Base-by-base conservation (phyloP, 345 rosid genomes). In the Cardamine chenopodiifolia region DNA sequence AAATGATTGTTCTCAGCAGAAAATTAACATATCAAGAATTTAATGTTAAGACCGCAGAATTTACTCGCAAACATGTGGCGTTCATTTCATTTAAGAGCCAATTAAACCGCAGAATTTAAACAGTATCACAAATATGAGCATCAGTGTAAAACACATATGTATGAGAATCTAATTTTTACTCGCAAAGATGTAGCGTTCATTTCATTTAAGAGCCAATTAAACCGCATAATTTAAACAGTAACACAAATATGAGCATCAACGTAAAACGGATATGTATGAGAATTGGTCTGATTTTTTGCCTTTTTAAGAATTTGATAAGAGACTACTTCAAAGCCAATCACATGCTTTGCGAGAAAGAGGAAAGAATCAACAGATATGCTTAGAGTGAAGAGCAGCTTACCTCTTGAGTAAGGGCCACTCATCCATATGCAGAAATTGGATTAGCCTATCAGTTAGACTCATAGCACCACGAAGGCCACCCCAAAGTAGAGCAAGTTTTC, bases 401-500 rank as follows among this genome's bases (percentile, higher is more conserved):
- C 99, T 87, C 79, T 88, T 93, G 77, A 83, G 66, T 63, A 91
- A 81, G 57, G 97, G 93, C 56, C 92, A 89, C 53, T 95, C 92
- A 66, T 88, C 91, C 63, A 95, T 62, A 25, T 3, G 97, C 75
- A 91, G 83, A 86, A 90, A 91, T 14, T 65, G 76, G 81, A 95
- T 90, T 69, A 91, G 90, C 82, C 55, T 87, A 66, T 86, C 91
- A 48, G 95, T 91, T 79, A 91, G 81, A 87, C 97, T 91, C 88
- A 89, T 80, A 63, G 99, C 97, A 80, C 96, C 97, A 32, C 99
- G 97, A 70, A 95, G 76, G 68, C 99, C 99, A 82, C 97, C 99
- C 99, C 99, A 95, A 83, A 95, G 97, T 87, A 95, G 77, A 66
- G 99, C 99, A 82, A 91, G 62, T 83, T 95, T 95, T 56, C 97